Evolutionary conservation across 176 grass and related monocot genomes (phyloP), one percentile per base, ranked within the genome.

Genomic region (sorghum (Sorghum bicolor)): DNA sequence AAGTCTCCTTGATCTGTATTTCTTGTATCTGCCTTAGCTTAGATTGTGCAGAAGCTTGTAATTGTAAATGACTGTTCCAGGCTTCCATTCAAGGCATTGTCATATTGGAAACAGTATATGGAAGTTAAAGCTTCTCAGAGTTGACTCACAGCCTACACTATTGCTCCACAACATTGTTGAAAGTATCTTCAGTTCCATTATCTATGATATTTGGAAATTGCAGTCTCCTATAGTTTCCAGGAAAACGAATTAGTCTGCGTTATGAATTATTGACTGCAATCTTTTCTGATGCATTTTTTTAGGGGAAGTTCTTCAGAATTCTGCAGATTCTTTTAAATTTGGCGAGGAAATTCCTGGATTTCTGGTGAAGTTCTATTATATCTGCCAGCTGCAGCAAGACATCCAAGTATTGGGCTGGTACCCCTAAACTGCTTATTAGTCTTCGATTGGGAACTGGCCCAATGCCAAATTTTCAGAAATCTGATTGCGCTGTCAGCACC

Each of bases 41-140:
- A 62, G 47, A 67, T 47, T 74, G 22, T 84, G 15, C 75, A 68
- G 15, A 84, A 89, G 44, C 69, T 74, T 80, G 73, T 47, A 44
- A 57, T 74, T 80, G 72, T 48, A 57, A 57, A 78, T 82, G 66
- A 67, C 65, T 81, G 7, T 82, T 64, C 55, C 30, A 34, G 43
- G 36, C 73, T 78, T 58, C 55, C 55, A 58, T 25, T 58, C 55
- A 58, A 58, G 8, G 3, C 8, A 58, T 58, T 58, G 55, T 25
- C 44, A 36, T 78, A 64, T 30, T 73, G 2, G 16, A 55, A 86
- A 48, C 32, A 81, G 14, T 29, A 44, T 12, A 20, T 22, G 45
- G 25, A 28, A 58, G 15, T 20, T 45, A 60, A 64, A 39, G 77
- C 43, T 45, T 15, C 32, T 76, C 2, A 70, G 22, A 14, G 33